Evolutionary conservation across 2,329 filamentous ascomycete genomes (phyloP), one percentile per base, ranked within the genome.

Genomic region (Metarhizium rileyi): DNA sequence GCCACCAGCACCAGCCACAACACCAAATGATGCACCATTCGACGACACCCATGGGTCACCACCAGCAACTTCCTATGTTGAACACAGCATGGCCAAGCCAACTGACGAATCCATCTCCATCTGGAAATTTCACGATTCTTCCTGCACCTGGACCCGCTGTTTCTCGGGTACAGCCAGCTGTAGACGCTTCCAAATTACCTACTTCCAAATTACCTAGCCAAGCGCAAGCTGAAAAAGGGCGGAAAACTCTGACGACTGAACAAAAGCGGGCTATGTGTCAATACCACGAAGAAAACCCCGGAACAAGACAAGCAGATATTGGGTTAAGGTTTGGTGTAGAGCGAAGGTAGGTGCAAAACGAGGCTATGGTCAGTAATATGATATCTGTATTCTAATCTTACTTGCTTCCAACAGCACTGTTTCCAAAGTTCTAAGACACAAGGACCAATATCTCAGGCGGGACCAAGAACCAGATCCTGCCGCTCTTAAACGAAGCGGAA

Each of bases 301-400:
- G 81, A 45, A 84, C 89, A 43, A 95, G 95, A 70, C 93, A 98
- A 71, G 93, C 90, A 18, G 91, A 97, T 63, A 98, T 98, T 69
- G 93, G 93, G 69, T 86, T 84, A 52, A 83, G 90, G 64, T 98
- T 98, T 70, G 91, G 90, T 33, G 93, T 98, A 47, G 93, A 98
- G 71, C 76, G 93, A 84, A 97, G 93, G 93, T 97, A 83, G 66
- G 71, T 51, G 22, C 3, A 28, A n/a, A 26, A 4, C 23, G 33
- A n/a, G 16, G 16, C n/a, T 14, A 20, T 38, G 35, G 6, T 16
- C 1, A 38, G 6, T 16, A 38, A 8, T 14, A 33, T 14, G 18
- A n/a, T 5, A 3, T 38, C 5, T 6, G 35, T 8, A 8, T 38
- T 44, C 36, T 20, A 18, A 28, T 25, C 18, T 45, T 33, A 38